phyloP scores from a whole-genome alignment of 306 rosid genomes.

The Cucumis cinereus region DNA sequence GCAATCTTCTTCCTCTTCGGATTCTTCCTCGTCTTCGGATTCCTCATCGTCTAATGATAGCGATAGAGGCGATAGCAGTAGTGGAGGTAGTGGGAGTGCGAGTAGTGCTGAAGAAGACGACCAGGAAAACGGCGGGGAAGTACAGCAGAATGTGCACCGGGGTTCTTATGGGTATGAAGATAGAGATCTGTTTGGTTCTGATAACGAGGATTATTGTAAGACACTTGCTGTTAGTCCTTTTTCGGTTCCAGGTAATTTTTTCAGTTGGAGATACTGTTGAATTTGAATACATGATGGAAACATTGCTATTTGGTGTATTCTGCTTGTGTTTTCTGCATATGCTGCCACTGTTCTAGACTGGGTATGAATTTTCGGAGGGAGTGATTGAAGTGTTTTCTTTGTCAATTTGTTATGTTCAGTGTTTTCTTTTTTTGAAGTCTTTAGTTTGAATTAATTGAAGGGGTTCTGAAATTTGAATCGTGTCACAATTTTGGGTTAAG shows the following conservation, averaged over 20 bases:
- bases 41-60: slow-evolving; percentile 57
- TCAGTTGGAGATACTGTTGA: neutral
- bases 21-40: slow-evolving; percentile 40
- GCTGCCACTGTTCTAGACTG: neutral
- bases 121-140: slow-evolving; percentile 40
- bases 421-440: neutral
- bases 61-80: slow-evolving; percentile 26
- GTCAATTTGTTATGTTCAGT: neutral
- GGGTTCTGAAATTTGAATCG: neutral
- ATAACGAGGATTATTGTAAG: slow-evolving; percentile 73
- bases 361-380: neutral
- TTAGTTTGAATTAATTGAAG: neutral
- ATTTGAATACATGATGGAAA: neutral
- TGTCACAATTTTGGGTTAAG: neutral
- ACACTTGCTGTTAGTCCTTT: slow-evolving; percentile 62
- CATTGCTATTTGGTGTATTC: neutral
- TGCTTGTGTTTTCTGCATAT: neutral
- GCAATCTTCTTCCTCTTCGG: slow-evolving; percentile 41
- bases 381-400: neutral
- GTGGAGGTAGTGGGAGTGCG: slow-evolving; percentile 28
- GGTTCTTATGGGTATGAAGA: slow-evolving; percentile 25
- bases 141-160: slow-evolving; percentile 13
- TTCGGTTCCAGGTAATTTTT: slow-evolving; percentile 58
- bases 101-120: slow-evolving; percentile 44
- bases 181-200: slow-evolving; percentile 82